A percentile compares a stretch with the other conserved stretches of the same genome.
phyloP scores from a whole-genome alignment of 2,329 filamentous ascomycete species.

The Calonectria pauciramosa region DNA sequence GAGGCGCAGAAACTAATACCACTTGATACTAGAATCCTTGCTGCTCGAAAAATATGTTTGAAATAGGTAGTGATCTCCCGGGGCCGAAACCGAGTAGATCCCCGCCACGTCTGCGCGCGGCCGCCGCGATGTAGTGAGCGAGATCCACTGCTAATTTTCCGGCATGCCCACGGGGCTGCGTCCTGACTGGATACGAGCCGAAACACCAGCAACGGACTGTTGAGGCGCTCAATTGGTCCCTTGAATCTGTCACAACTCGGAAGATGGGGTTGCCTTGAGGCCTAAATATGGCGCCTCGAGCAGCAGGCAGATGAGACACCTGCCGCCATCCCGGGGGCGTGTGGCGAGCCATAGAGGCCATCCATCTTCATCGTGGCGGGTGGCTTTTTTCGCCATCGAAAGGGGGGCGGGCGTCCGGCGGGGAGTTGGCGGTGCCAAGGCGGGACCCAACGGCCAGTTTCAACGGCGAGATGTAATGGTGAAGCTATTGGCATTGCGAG shows the following conservation, averaged over 20 bases:
- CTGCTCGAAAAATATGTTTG: slow-evolving; percentile 20
- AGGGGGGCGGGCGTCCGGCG: not conserved
- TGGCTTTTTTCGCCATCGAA: not conserved
- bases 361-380: not conserved
- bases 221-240: not conserved
- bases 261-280: slow-evolving; percentile 1
- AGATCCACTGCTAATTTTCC: slow-evolving; percentile 9
- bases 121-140: not conserved
- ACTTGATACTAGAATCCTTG: slow-evolving; percentile 11
- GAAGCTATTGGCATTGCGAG: not conserved
- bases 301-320: slow-evolving; percentile 5
- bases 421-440: not conserved
- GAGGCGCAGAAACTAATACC: slow-evolving; percentile 23
- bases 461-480: not conserved
- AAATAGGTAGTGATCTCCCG: slow-evolving; percentile 23
- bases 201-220: not conserved
- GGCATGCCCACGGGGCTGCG: not conserved
- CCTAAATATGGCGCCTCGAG: slow-evolving; percentile 6
- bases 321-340: not conserved
- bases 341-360: slow-evolving; percentile 8
- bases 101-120: slow-evolving; percentile 15
- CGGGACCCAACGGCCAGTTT: not conserved
- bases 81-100: not conserved
- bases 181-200: not conserved
- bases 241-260: slow-evolving; percentile 1